Base-by-base conservation (phyloP, 2,329 filamentous ascomycete genomes). In the Diplocarpon mali region DNA sequence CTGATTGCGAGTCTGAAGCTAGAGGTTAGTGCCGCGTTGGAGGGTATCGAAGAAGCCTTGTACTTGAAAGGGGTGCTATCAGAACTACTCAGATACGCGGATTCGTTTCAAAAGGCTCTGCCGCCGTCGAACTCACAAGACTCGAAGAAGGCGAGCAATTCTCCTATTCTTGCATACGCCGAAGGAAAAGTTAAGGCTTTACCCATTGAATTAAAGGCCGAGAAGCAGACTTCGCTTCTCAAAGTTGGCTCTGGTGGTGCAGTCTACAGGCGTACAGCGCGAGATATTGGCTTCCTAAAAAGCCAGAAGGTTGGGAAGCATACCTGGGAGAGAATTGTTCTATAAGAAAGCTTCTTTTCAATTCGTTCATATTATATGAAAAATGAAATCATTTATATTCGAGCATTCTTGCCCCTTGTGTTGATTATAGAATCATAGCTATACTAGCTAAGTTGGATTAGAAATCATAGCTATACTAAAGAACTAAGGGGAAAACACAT, bases 271-370 rank as follows among this genome's bases (percentile, higher is more conserved):
- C 76, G 85, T 54, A 87, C 72, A 55, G 70, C 68, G 55, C 72
- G 87, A 63, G 83, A 94, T 66, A 79, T 81, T 47, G 85, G 84
- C 14, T 78, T 84, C 64, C 66, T 93, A 62, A 77, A 83, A 59
- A 86, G 83, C 60, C 83, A 85, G 66, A 81, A 80, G 61, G 82
- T 89, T 50, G 84, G 83, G 45, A 78, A 81, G 53, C 95, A 95
- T 67, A 86, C 84, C 38, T 73, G 90, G 53, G 87, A 95, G 67
- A 77, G 78, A 64, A 79, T 94, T 55, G 64, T 73, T 42, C 68
- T 87, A 57, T 86, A 71, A 67, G 17, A 30, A n/a, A 16, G 30
- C 8, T 30, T 13, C 13, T 13, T 14, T 35, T 11, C 28, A 3
- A 20, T 13, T 27, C 7, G 17, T 37, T 9, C 8, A 36, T n/a